Conservation (phyloP, 73 alveolate species). For the Diophrys sp. region DNA sequence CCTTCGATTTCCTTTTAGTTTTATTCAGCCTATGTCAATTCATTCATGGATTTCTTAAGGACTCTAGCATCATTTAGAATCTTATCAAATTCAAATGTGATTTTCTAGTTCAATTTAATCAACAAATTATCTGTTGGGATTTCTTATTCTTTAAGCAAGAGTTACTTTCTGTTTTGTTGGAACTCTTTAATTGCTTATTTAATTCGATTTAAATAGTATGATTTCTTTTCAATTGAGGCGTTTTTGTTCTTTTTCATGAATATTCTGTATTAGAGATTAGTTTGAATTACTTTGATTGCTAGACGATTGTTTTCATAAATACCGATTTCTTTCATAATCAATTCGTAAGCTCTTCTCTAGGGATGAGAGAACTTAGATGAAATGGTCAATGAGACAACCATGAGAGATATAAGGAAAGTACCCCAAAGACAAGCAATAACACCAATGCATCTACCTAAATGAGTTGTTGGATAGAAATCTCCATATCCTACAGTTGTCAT, state of each 20-base stretch:
- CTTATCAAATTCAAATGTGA: conserved; percentile 65
- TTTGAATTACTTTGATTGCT: conserved; percentile 23
- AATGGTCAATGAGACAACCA: conserved; percentile 77
- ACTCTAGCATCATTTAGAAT: conserved; percentile 58
- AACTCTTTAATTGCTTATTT: no score
- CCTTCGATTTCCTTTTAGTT: conserved; percentile 45
- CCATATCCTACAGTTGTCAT: conserved; percentile 94
- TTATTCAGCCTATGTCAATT: conserved; percentile 32
- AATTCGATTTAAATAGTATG: no score
- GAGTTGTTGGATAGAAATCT: conserved; percentile 85
- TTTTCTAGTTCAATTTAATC: no score
- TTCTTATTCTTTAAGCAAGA: no score
- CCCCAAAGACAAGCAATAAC: conserved; percentile 80
- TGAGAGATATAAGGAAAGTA: conserved; percentile 70
- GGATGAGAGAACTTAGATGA: conserved; percentile 66
- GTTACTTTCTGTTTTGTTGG: no score
- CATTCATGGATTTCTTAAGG: conserved; percentile 31
- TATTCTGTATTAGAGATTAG: conserved; percentile 24
- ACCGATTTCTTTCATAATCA: conserved; percentile 43
- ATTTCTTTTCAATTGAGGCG: no score
- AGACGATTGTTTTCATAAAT: conserved; percentile 30
- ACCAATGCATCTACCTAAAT: conserved; percentile 77
- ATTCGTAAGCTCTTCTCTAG: conserved; percentile 69
- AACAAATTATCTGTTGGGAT: no score
- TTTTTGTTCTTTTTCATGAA: conserved; percentile 35